Evolutionary conservation across 2,329 filamentous ascomycete genomes (phyloP).

Genomic region (Talaromyces atroroseus): DNA sequence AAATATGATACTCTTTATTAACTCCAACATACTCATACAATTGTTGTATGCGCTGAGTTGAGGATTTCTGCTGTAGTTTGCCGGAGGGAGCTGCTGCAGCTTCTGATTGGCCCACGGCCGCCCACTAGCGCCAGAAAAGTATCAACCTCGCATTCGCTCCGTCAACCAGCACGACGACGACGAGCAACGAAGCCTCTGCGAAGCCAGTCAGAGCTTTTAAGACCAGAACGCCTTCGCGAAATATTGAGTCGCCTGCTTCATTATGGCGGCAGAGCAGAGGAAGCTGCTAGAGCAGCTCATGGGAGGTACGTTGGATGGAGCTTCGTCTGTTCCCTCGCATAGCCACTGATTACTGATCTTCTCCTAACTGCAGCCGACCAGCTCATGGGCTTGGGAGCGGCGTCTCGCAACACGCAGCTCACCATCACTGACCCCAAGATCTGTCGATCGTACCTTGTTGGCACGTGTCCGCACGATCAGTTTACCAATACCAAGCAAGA

Average conservation of each 20-base stretch:
- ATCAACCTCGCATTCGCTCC: neutral
- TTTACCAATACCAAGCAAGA: slow-evolving; percentile 99
- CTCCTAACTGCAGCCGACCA: slow-evolving; percentile 41
- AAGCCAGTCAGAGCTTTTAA: no score
- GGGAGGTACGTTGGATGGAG: slow-evolving; percentile 44
- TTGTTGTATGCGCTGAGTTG: neutral
- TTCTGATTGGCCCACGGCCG: slow-evolving; percentile 19
- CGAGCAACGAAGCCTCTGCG: no score
- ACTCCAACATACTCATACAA: neutral
- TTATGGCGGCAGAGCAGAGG: slow-evolving; percentile 93
- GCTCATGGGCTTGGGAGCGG: slow-evolving; percentile 73
- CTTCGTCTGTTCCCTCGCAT: neutral
- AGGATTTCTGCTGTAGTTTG: no score
- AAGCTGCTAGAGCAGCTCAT: slow-evolving; percentile 95
- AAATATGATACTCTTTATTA: no score
- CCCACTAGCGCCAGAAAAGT: slow-evolving; percentile 23
- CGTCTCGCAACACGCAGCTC: slow-evolving; percentile 71
- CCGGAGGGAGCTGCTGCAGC: neutral
- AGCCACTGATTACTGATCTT: slow-evolving; percentile 15
- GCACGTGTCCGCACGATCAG: slow-evolving; percentile 94
- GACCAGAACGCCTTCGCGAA: neutral
- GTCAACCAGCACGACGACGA: no score
- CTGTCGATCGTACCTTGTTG: slow-evolving; percentile 88
- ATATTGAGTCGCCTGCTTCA: neutral
- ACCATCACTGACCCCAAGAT: slow-evolving; percentile 88